Base-by-base conservation (phyloP, 176 grass and related monocot genomes). In the Sorghum bicolor region DNA sequence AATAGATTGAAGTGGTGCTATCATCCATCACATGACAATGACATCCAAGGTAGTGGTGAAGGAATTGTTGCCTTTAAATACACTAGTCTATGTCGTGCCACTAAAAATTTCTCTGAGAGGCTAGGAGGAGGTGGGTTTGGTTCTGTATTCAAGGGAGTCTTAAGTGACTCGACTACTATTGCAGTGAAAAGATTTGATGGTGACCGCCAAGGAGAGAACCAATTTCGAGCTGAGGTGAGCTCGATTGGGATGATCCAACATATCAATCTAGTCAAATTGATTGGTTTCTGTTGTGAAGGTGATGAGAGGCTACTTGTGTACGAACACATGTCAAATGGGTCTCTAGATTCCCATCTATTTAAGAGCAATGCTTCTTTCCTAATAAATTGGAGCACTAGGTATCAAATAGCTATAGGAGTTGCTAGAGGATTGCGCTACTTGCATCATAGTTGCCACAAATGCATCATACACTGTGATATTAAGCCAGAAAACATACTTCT, bases 401-500 rank as follows among this genome's bases (percentile, higher is more conserved):
- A 29, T 29, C 61, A 64, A 64, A 64, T 64, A 64, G 26, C 12
- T 11, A 30, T 85, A 17, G 82, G 76, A 69, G 80, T 41, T 70
- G 82, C 82, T 0, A 85, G 81, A 63, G 87, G 82, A 75, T 70
- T 85, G 79, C 33, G 36, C 25, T 89, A 85, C 34, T 81, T 89
- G 26, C 75, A 89, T 47, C 57, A 85, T 19, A 70, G 82, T 57
- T 90, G 88, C 47, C 26, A 22, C 11, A 24, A 83, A 5, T 86
- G 70, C 79, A 90, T 86, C 58, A 78, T 90, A 53, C 88, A 86
- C 28, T 90, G 83, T 1, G 83, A 90, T 39, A 84, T 92, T 58
- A 94, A 94, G 68, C 93, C 52, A 31, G 73, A 83, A 41, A 88
- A 88, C 10, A 83, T 88, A 65, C 80, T 88, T 34, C 67, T 88